A percentile compares a stretch with the other conserved stretches of the same genome.
phyloP scores from a whole-genome alignment of 106 monocot genomes.

The Cymbidium sinense region DNA sequence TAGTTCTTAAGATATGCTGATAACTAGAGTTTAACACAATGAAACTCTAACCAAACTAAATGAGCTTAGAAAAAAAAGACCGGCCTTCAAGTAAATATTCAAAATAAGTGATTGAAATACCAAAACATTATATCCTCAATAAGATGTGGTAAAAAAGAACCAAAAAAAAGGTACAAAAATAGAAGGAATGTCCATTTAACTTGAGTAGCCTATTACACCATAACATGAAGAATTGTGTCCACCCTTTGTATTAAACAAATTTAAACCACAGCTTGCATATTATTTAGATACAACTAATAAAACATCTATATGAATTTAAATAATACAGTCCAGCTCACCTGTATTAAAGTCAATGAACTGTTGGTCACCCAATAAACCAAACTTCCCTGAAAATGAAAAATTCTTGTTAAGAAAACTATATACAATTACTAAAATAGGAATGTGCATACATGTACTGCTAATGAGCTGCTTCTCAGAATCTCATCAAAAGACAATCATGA shows the following conservation, averaged over 20 bases:
- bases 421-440: not conserved
- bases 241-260: not conserved
- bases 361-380: conserved; percentile 92
- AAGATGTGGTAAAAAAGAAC: not conserved
- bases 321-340: conserved; percentile 37
- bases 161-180: not conserved
- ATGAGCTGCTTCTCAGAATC: too few relatives aligned
- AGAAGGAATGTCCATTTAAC: not conserved
- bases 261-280: not conserved
- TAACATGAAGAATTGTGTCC: not conserved
- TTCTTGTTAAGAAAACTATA: not conserved
- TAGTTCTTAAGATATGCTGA: too few relatives aligned
- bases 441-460: not conserved
- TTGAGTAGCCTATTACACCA: not conserved
- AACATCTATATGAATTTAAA: not conserved
- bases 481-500: not conserved
- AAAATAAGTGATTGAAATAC: not conserved
- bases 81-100: not conserved
- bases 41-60: not conserved
- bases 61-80: not conserved
- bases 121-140: not conserved
- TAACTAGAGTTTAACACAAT: too few relatives aligned
- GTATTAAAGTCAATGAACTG: conserved; percentile 71
- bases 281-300: not conserved
- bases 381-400: conserved; percentile 65